A percentile compares a stretch with the other conserved stretches of the same genome.
Evolutionary conservation across 2,329 filamentous ascomycete genomes (phyloP).

Genomic region (Diaporthe batatas): DNA sequence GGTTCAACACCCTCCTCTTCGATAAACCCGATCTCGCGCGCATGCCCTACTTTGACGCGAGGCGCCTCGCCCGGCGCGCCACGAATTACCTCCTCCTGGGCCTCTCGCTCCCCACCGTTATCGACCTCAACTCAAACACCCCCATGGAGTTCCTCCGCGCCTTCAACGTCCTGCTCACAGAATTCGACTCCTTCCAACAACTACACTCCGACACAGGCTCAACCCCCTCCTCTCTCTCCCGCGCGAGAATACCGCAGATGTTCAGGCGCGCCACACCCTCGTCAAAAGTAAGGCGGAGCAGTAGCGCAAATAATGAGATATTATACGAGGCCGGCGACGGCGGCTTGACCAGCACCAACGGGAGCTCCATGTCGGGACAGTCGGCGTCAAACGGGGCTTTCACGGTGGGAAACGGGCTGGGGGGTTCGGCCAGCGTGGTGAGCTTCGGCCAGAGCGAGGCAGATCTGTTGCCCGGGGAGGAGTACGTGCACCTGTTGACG

Average conservation of each 20-base stretch:
- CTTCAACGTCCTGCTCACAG: slow-evolving; percentile 85
- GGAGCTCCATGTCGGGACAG: slow-evolving; percentile 36
- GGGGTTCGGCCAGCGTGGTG: slow-evolving; percentile 61
- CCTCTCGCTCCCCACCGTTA: slow-evolving; percentile 87
- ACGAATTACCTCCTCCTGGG: slow-evolving; percentile 95
- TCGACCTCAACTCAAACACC: slow-evolving; percentile 86
- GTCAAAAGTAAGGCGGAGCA: slow-evolving; percentile 69
- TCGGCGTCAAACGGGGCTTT: slow-evolving; percentile 29
- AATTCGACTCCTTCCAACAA: slow-evolving; percentile 95
- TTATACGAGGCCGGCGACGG: slow-evolving; percentile 46
- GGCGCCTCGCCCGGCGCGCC: slow-evolving; percentile 88
- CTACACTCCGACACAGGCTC: slow-evolving; percentile 84
- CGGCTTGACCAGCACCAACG: slow-evolving; percentile 42
- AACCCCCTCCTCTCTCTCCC: slow-evolving; percentile 76
- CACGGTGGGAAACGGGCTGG: slow-evolving; percentile 48
- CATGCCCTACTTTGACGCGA: slow-evolving; percentile 87
- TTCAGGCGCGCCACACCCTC: slow-evolving; percentile 76
- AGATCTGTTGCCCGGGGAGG: slow-evolving; percentile 83
- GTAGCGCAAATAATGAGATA: slow-evolving; percentile 58
- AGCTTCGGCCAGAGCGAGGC: slow-evolving; percentile 71
- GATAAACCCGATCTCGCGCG: slow-evolving; percentile 83
- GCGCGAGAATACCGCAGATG: slow-evolving; percentile 86
- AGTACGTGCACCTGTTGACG: slow-evolving; percentile 91
- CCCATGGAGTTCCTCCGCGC: slow-evolving; percentile 89
- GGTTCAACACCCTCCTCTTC: slow-evolving; percentile 98